These are phyloP conservation scores for Plasmodium vivax DNA, from an alignment of 169 alveolate species.

Conservation along the genomic window DNA sequence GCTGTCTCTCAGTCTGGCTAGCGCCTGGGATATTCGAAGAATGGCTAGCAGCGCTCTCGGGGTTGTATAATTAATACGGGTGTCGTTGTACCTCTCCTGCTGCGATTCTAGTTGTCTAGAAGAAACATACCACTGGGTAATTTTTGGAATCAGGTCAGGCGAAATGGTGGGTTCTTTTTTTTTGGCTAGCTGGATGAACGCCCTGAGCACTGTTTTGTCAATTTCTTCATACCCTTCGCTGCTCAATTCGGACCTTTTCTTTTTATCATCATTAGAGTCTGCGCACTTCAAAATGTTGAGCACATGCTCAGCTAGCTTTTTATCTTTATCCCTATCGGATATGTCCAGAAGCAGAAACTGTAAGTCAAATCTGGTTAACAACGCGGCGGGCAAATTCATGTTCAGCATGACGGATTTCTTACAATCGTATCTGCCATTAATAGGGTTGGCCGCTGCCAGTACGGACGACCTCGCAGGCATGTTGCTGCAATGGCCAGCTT, in stretches of 20 bases:
- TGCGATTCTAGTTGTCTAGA: slow-evolving; percentile 82
- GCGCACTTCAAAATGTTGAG: slow-evolving; percentile 90
- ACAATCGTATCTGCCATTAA: slow-evolving; percentile 95
- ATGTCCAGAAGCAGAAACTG: slow-evolving; percentile 90
- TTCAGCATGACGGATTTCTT: slow-evolving; percentile 92
- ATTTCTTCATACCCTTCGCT: slow-evolving; percentile 77
- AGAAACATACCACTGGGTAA: slow-evolving; percentile 83
- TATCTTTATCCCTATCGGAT: slow-evolving; percentile 91
- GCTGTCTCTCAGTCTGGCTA: slow-evolving; percentile 95
- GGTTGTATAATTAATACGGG: slow-evolving; percentile 93
- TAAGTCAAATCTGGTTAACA: slow-evolving; percentile 96
- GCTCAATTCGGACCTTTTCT: slow-evolving; percentile 25
- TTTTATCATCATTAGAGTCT: slow-evolving; percentile 78
- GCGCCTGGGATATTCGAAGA: slow-evolving; percentile 93
- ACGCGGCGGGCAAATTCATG: slow-evolving; percentile 98
- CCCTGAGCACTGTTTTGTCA: slow-evolving; percentile 87
- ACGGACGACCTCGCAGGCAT: slow-evolving; percentile 90
- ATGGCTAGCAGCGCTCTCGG: slow-evolving; percentile 97
- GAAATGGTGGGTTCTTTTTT: slow-evolving; percentile 84
- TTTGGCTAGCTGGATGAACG: slow-evolving; percentile 92
- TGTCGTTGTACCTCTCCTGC: slow-evolving; percentile 85
- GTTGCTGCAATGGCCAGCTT: slow-evolving; percentile 94
- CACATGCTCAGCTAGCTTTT: slow-evolving; percentile 93
- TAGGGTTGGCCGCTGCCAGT: slow-evolving; percentile 98
- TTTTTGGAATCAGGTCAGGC: slow-evolving; percentile 77